These are phyloP conservation scores for Yamadazyma membranifaciens DNA, from an alignment of 1,139 yeast genomes.

Conservation along the genomic window DNA sequence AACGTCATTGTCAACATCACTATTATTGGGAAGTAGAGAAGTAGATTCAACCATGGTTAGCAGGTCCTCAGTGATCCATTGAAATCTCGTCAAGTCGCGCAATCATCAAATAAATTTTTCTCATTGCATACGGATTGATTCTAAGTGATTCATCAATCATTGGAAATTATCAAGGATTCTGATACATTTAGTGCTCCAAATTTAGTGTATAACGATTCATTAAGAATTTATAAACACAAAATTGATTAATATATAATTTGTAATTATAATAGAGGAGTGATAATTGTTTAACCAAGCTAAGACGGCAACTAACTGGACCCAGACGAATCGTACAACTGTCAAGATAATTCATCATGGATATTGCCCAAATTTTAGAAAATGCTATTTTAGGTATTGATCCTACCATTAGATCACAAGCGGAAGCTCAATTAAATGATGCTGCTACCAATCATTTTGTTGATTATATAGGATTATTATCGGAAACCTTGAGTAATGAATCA, in stretches of 20 bases:
- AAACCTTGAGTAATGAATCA: constrained; percentile 65
- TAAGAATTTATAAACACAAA: no score
- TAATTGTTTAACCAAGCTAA: no score
- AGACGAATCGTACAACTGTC: no score
- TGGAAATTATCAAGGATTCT: background rate
- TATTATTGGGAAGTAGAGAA: no score
- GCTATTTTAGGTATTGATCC: constrained; percentile 72
- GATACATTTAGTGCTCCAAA: background rate
- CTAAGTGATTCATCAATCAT: background rate
- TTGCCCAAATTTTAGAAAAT: constrained; percentile 71
- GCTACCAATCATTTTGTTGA: constrained; percentile 74
- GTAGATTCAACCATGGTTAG: no score
- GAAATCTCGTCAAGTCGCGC: constrained; percentile 1
- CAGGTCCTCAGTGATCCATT: no score
- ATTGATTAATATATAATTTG: background rate
- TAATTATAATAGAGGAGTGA: no score
- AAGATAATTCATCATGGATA: constrained; percentile 52
- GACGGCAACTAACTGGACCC: no score
- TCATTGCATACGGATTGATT: constrained; percentile 1
- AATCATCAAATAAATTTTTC: constrained; percentile 1
- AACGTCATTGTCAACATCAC: no score
- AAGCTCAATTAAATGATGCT: constrained; percentile 68
- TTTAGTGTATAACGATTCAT: no score
- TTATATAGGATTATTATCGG: constrained; percentile 68
- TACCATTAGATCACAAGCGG: constrained; percentile 74